Evolutionary conservation across 2,329 filamentous ascomycete species (phyloP).

Genomic region (Talaromyces sp.): DNA sequence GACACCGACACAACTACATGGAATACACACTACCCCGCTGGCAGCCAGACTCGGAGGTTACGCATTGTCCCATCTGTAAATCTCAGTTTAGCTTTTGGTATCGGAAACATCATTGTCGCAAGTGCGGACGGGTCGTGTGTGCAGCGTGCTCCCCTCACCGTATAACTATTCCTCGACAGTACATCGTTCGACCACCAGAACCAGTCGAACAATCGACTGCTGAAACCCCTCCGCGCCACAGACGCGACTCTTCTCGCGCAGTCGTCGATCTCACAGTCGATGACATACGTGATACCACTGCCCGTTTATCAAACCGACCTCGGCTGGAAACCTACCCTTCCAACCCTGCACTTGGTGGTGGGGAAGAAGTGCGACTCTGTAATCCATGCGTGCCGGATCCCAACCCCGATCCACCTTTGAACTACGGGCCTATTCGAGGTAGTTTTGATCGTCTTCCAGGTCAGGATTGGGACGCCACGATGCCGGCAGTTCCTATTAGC

Average conservation of each 20-base stretch:
- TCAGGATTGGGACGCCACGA: conserved; percentile 18
- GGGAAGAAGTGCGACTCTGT: conserved; percentile 66
- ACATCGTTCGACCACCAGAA: conserved; percentile 76
- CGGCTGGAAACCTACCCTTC: neutral
- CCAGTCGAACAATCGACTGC: conserved; percentile 24
- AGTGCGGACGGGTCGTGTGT: conserved; percentile 92
- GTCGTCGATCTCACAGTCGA: conserved; percentile 42
- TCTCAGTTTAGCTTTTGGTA: conserved; percentile 78
- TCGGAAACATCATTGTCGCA: conserved; percentile 92
- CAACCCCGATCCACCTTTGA: conserved; percentile 54
- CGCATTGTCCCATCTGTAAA: conserved; percentile 78
- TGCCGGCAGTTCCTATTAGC: conserved; percentile 16
- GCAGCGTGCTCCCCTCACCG: conserved; percentile 85
- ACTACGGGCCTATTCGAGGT: conserved; percentile 27
- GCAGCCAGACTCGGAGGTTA: conserved; percentile 84
- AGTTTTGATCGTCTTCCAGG: conserved; percentile 19
- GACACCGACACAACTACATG: conserved; percentile 21
- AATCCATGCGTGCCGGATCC: conserved; percentile 71
- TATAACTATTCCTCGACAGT: conserved; percentile 90
- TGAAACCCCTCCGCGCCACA: neutral
- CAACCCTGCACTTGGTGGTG: conserved; percentile 58
- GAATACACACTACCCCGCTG: conserved; percentile 67
- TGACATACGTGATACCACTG: neutral
- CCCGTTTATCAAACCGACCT: neutral
- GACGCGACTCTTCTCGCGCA: conserved; percentile 33